Evolutionary conservation across 345 rosid genomes (phyloP).

Genomic region (Durio zibethinus): DNA sequence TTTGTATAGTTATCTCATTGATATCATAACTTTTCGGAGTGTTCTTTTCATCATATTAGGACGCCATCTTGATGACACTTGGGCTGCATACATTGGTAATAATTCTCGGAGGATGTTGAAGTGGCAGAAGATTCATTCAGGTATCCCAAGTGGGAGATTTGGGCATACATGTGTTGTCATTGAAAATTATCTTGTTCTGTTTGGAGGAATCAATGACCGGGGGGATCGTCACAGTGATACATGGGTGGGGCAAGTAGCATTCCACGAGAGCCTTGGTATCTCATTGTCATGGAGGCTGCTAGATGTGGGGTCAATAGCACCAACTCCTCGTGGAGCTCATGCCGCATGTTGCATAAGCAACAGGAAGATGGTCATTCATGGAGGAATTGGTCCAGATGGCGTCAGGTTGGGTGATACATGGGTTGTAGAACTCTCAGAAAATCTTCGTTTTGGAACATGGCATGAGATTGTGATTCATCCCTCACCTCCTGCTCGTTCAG

Average conservation of each 20-base stretch:
- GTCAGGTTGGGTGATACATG: constrained; percentile 79
- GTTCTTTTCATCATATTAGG: constrained; percentile 36
- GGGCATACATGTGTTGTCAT: constrained; percentile 78
- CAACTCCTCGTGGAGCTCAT: constrained; percentile 94
- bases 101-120: constrained; percentile 38
- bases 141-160: constrained; percentile 85
- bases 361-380: constrained; percentile 74
- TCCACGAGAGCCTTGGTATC: constrained; percentile 37
- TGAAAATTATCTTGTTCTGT: constrained; percentile 56
- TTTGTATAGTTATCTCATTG: not conserved
- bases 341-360: constrained; percentile 71
- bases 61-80: constrained; percentile 94
- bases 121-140: constrained; percentile 71
- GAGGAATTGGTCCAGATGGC: constrained; percentile 74
- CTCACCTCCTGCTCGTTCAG: constrained; percentile 88
- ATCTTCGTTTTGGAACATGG: constrained; percentile 60
- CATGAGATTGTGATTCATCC: constrained; percentile 47
- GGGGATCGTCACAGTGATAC: constrained; percentile 83
- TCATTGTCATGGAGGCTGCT: constrained; percentile 67
- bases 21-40: not conserved
- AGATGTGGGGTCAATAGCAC: constrained; percentile 45
- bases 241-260: constrained; percentile 67
- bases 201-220: constrained; percentile 88
- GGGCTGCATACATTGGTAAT: constrained; percentile 65
- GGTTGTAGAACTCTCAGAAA: constrained; percentile 72